phyloP scores from a whole-genome alignment of 345 rosid genomes.

The Turnera subulata region DNA sequence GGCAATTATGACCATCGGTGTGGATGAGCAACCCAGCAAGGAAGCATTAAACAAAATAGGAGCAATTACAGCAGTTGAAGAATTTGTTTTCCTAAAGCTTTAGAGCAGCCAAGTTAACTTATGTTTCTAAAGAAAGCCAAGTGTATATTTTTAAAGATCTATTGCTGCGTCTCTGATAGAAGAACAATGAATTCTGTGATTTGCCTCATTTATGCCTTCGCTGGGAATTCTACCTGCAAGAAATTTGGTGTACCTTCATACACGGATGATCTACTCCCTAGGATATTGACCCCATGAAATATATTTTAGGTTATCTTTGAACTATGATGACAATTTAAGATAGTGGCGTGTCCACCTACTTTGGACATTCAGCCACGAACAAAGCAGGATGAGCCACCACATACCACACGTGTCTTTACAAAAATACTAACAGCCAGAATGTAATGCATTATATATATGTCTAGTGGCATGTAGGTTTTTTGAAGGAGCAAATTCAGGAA shows the following conservation, averaged over 20 bases:
- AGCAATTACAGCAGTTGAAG: constrained; percentile 15
- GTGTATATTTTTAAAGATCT: not conserved
- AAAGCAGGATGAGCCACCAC: constrained; percentile 4
- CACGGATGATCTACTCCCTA: not conserved
- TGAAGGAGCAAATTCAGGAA: not conserved
- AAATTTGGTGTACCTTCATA: not conserved
- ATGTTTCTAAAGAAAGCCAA: not conserved
- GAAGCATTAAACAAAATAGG: constrained; percentile 13
- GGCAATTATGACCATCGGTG: constrained; percentile 24
- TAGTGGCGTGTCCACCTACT: constrained; percentile 2
- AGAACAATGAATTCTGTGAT: too few relatives aligned
- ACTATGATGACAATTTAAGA: not conserved
- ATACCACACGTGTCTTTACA: constrained; percentile 8
- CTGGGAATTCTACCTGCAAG: not conserved
- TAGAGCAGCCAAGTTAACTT: constrained; percentile 1
- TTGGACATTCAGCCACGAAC: not conserved
- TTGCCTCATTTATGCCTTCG: not conserved
- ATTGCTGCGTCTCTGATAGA: too few relatives aligned
- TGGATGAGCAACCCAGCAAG: constrained; percentile 25
- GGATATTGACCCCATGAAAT: too few relatives aligned
- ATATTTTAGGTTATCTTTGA: too few relatives aligned
- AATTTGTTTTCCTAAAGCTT: constrained; percentile 23
- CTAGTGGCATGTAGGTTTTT: too few relatives aligned
- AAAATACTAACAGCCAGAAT: not conserved
- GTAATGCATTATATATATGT: not conserved